Base-by-base conservation (phyloP, 176 grass and related monocot genomes). In the Bolboschoenus planiculmis region DNA sequence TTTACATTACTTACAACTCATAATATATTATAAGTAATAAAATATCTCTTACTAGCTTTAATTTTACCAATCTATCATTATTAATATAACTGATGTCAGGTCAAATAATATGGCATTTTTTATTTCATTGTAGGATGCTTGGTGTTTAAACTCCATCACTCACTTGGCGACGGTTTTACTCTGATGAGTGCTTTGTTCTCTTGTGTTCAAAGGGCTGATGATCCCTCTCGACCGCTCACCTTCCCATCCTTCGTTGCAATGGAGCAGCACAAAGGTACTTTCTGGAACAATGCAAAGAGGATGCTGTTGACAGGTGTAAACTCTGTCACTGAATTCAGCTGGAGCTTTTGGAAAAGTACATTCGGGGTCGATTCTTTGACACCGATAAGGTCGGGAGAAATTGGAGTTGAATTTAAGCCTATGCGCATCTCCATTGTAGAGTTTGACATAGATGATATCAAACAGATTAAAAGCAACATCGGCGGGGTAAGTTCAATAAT, bases 121-220 rank as follows among this genome's bases (percentile, higher is more conserved):
- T 34, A 65, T 35, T 6, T 48, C 46, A 77, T 47, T 40, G n/a
- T 40, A 43, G 85, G 85, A 14, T 66, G 78, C n/a, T 14, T 87
- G 2, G 85, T 83, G 40, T 78, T 87, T 59, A 83, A 64, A 36
- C 27, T 87, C 56, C 67, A 83, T 73, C 85, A 87, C 31, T 63
- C 85, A 11, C 67, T 87, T 3, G 85, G 85, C 0, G 85, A 87
- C 35, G 85, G 85, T 35, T 87, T 78, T 54, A 60, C 68, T 48
- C 85, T 83, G 35, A 87, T 87, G 85, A 66, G 65, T 15, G 67
- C 53, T 3, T 66, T 87, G 51, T 87, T 83, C 80, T 64, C 85
- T n/a, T 83, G 66, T 67, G 7, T 83, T 2, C 26, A 73, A 73
- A 76, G 85, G 13, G 79, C 85, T 0, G 80, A 87, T 53, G 85